phyloP scores from a whole-genome alignment of 352 stramenopile genomes.

The Phytophthora lateralis region DNA sequence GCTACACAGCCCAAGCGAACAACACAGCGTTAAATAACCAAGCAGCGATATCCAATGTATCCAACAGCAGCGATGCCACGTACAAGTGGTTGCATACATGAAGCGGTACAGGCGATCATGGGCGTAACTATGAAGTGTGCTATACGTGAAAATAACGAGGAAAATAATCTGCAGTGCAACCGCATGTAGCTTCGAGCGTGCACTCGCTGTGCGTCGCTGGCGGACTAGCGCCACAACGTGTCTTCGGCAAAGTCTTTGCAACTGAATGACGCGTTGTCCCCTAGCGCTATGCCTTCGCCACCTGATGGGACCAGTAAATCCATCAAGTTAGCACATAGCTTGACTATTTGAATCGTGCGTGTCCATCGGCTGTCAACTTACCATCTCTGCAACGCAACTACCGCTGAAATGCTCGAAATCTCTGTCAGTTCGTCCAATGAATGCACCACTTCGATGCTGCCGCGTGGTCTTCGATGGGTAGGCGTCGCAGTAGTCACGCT shows the following conservation, averaged over 20 bases:
- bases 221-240: constrained; percentile 39
- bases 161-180: constrained; percentile 56
- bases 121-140: constrained; percentile 30
- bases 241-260: constrained; percentile 36
- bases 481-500: constrained; percentile 10
- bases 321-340: background rate
- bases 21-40: background rate
- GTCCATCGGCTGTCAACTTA: background rate
- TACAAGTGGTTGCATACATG: constrained; percentile 34
- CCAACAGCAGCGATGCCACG: constrained; percentile 9
- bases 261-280: constrained; percentile 37
- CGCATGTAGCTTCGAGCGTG: constrained; percentile 53
- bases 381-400: constrained; percentile 50
- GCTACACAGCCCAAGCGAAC: constrained; percentile 8
- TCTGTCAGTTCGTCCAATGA: constrained; percentile 48
- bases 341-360: background rate
- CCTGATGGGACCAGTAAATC: constrained; percentile 15
- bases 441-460: constrained; percentile 9
- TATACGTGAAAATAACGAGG: constrained; percentile 47
- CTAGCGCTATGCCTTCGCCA: constrained; percentile 41
- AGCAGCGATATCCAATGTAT: background rate
- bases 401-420: constrained; percentile 42
- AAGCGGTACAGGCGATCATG: constrained; percentile 49
- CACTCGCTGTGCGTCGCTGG: constrained; percentile 36
- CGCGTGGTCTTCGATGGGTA: constrained; percentile 13